Percentiles rank a stretch among this genome's conserved stretches.
Evolutionary conservation across 257 asterid species (phyloP).

Genomic region (Solanum megistacrolobum): DNA sequence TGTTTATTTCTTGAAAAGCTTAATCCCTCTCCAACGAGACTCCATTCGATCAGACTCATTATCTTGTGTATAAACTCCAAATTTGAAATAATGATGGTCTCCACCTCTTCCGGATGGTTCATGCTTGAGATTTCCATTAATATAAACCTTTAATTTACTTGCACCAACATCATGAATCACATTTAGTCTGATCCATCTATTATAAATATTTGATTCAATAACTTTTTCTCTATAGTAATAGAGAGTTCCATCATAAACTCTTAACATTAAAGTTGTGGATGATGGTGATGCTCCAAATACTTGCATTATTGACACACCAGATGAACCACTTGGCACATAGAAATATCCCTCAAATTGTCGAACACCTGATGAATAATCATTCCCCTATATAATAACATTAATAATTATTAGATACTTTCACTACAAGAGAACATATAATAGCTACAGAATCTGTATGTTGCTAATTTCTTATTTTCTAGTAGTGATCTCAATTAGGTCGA

Average conservation of each 20-base stretch:
- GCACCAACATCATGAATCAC: slow-evolving; percentile 25
- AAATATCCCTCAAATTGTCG: slow-evolving; percentile 30
- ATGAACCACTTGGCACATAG: slow-evolving; percentile 20
- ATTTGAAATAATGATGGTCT: slow-evolving; percentile 17
- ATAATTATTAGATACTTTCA: not conserved
- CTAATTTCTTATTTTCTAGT: not conserved
- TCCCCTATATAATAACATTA: slow-evolving; percentile 13
- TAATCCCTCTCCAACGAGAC: slow-evolving; percentile 25
- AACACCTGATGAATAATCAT: slow-evolving; percentile 18
- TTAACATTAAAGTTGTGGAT: slow-evolving; percentile 25
- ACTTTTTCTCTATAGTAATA: slow-evolving; percentile 1
- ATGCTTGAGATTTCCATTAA: slow-evolving; percentile 9
- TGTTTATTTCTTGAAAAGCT: slow-evolving; percentile 11
- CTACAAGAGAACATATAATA: not conserved
- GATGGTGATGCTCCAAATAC: slow-evolving; percentile 19
- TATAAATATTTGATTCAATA: slow-evolving; percentile 8
- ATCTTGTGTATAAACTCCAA: slow-evolving; percentile 27
- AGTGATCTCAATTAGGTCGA: no score
- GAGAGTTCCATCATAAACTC: slow-evolving; percentile 16
- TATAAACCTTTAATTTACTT: slow-evolving; percentile 4
- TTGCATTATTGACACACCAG: slow-evolving; percentile 31
- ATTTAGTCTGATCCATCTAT: slow-evolving; percentile 22
- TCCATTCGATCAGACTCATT: slow-evolving; percentile 24
- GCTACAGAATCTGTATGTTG: not conserved
- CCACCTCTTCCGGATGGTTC: slow-evolving; percentile 17